Conservation (phyloP, 169 alveolate genomes). For the Plasmodium inui region DNA sequence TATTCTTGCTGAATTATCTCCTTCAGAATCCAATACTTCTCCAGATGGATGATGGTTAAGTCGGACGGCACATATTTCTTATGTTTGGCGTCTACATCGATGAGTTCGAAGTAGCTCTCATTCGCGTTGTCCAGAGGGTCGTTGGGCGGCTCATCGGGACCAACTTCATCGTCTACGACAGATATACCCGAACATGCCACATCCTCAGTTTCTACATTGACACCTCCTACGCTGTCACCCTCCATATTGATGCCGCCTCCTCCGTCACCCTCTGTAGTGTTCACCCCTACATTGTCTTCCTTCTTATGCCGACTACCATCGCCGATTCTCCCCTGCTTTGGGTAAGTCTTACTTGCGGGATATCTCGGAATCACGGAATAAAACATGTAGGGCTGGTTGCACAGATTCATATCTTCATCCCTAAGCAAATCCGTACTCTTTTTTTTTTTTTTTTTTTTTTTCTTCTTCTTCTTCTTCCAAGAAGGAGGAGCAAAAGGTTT, state of each 20-base stretch:
- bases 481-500: slow-evolving; percentile 73
- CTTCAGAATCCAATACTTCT: slow-evolving; percentile 68
- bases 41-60: slow-evolving; percentile 53
- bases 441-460: background rate
- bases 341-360: slow-evolving; percentile 1
- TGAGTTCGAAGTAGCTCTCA: slow-evolving; percentile 51
- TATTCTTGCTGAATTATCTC: slow-evolving; percentile 75
- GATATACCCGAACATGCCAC: background rate
- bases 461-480: slow-evolving; percentile 30
- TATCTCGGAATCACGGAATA: slow-evolving; percentile 72
- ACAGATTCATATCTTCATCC: slow-evolving; percentile 43
- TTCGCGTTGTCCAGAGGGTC: background rate
- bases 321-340: background rate
- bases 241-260: background rate
- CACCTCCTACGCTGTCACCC: background rate
- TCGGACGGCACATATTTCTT: slow-evolving; percentile 66
- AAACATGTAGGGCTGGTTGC: slow-evolving; percentile 72
- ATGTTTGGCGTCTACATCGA: slow-evolving; percentile 26
- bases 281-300: slow-evolving; percentile 16
- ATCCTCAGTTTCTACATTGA: background rate
- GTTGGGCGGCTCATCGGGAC: background rate
- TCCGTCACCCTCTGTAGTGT: background rate
- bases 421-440: background rate
- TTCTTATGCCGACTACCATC: background rate
- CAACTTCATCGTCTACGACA: background rate